Evolutionary conservation across 352 stramenopile genomes (phyloP).

Genomic region (Phytophthora multivora): DNA sequence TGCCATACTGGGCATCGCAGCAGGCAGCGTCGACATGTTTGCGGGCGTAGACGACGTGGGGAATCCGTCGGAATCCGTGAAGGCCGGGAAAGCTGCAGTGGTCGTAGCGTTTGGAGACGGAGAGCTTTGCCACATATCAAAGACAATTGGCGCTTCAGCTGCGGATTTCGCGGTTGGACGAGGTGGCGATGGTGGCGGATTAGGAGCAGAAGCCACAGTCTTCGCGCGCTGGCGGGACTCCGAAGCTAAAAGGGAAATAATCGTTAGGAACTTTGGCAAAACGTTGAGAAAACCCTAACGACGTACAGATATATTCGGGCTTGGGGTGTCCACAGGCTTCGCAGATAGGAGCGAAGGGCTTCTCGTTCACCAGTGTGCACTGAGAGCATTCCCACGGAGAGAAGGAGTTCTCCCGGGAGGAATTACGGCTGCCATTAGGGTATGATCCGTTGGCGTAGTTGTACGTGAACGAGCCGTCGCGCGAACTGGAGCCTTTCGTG

Average conservation of each 20-base stretch:
- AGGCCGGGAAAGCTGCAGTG: slow-evolving; percentile 26
- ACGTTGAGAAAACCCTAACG: too few relatives aligned
- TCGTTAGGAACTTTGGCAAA: too few relatives aligned
- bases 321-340: slow-evolving; percentile 73
- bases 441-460: slow-evolving; percentile 41
- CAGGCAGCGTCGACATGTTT: slow-evolving; percentile 15
- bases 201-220: slow-evolving; percentile 37
- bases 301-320: slow-evolving; percentile 67
- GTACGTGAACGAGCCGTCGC: slow-evolving; percentile 50
- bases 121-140: slow-evolving; percentile 34
- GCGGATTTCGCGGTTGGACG: slow-evolving; percentile 28
- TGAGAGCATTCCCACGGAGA: slow-evolving; percentile 70
- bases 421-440: slow-evolving; percentile 29
- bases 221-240: slow-evolving; percentile 57
- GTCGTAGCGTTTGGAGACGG: slow-evolving; percentile 8
- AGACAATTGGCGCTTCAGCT: slow-evolving; percentile 17
- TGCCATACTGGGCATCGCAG: neutral
- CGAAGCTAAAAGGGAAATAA: slow-evolving; percentile 30
- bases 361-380: slow-evolving; percentile 84
- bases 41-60: slow-evolving; percentile 8
- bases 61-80: slow-evolving; percentile 34
- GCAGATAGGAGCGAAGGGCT: slow-evolving; percentile 70
- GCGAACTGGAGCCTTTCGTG: slow-evolving; percentile 20
- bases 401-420: slow-evolving; percentile 59
- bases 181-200: slow-evolving; percentile 11